Evolutionary conservation across 108 stramenopile species (phyloP).

Genomic region (Fragilariopsis cylindrus): DNA sequence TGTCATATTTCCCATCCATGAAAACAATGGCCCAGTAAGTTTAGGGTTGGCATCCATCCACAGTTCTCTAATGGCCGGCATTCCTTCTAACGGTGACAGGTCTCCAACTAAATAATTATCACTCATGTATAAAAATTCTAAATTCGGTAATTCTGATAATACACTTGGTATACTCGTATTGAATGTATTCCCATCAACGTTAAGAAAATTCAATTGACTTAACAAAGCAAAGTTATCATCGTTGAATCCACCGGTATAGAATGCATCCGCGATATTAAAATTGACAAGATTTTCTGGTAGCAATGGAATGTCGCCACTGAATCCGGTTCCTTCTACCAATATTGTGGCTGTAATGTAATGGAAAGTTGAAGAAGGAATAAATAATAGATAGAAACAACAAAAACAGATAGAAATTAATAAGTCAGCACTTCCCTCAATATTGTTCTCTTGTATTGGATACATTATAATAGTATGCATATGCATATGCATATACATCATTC

Average conservation of each 20-base stretch:
- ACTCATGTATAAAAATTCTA: conserved; percentile 27
- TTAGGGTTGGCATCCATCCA: conserved; percentile 25
- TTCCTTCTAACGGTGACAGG: not conserved
- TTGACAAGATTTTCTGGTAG: conserved; percentile 17
- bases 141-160: conserved; percentile 21
- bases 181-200: conserved; percentile 26
- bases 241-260: conserved; percentile 13
- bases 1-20: conserved; percentile 15
- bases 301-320: conserved; percentile 19
- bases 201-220: conserved; percentile 7
- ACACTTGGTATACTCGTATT: conserved; percentile 32
- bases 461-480: no score
- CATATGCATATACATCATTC: no score
- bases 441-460: not conserved
- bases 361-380: not conserved
- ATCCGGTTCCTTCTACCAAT: conserved; percentile 18
- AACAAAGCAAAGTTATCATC: conserved; percentile 2
- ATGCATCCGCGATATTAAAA: not conserved
- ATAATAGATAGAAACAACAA: not conserved
- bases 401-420: not conserved
- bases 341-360: conserved; percentile 8
- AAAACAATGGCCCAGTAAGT: conserved; percentile 13
- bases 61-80: conserved; percentile 11
- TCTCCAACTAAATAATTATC: conserved; percentile 12
- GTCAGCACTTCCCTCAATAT: no score